Evolutionary conservation across 192 early-diverging fungal genomes (phyloP).

Genomic region (Dissophora globulifera): DNA sequence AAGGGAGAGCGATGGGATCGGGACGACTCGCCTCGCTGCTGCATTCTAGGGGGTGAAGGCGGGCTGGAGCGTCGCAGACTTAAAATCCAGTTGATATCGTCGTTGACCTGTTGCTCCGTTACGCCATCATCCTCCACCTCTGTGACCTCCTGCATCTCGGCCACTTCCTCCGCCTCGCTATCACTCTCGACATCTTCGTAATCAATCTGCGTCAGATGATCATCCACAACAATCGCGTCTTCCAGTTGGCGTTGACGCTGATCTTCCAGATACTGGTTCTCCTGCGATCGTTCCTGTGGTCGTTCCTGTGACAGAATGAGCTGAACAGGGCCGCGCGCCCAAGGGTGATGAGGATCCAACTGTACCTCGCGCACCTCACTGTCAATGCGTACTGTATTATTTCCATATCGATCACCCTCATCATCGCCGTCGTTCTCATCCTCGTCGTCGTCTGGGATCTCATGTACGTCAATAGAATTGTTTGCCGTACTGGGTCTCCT

Average conservation of each 20-base stretch:
- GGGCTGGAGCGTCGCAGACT: slow-evolving; percentile 1
- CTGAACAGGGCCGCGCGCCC: slow-evolving; percentile 38
- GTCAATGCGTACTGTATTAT: slow-evolving; percentile 33
- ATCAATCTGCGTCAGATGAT: slow-evolving; percentile 21
- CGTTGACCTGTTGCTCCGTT: slow-evolving; percentile 3
- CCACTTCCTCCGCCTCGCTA: slow-evolving; percentile 8
- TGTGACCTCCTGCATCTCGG: background rate
- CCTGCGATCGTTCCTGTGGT: background rate
- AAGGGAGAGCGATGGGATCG: slow-evolving; percentile 7
- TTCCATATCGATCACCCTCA: slow-evolving; percentile 33
- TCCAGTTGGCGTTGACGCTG: slow-evolving; percentile 21
- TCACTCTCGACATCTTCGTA: slow-evolving; percentile 28
- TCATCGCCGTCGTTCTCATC: slow-evolving; percentile 5
- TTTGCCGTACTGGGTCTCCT: background rate
- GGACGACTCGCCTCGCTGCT: no score
- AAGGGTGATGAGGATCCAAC: slow-evolving; percentile 39
- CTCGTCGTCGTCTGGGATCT: slow-evolving; percentile 34
- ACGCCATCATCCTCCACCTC: slow-evolving; percentile 12
- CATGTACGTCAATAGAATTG: slow-evolving; percentile 18
- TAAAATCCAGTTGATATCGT: slow-evolving; percentile 11
- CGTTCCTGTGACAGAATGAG: slow-evolving; percentile 21
- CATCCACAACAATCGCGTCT: slow-evolving; percentile 25
- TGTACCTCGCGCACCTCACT: slow-evolving; percentile 35
- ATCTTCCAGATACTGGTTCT: slow-evolving; percentile 11
- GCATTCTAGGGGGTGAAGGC: no score